These are phyloP conservation scores for Serendipita indica DNA, from an alignment of 768 basidiomycete species.

Conservation along the genomic window DNA sequence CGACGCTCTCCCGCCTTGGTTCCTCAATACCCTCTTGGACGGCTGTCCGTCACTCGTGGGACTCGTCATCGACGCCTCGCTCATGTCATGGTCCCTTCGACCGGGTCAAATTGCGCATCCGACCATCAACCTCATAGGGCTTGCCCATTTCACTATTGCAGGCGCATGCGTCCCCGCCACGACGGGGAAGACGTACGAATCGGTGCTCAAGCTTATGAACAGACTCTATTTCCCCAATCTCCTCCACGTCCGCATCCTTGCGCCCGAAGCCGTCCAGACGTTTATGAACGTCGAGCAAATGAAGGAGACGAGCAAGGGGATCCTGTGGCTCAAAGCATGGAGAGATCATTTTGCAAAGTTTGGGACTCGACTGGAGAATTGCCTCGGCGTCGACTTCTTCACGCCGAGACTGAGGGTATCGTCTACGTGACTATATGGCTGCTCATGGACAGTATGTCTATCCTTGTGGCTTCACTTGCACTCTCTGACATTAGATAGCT, in stretches of 20 bases:
- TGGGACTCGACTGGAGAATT: neutral
- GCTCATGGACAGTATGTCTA: too few species aligned
- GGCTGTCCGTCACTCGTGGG: neutral
- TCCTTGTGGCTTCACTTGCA: too few species aligned
- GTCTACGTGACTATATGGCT: too few species aligned
- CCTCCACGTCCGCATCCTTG: constrained; percentile 10
- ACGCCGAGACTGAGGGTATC: neutral
- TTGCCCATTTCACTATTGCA: constrained; percentile 2
- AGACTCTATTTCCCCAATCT: neutral
- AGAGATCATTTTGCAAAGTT: neutral
- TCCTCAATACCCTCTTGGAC: neutral
- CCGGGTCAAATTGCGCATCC: constrained; percentile 1
- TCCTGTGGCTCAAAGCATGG: constrained; percentile 5
- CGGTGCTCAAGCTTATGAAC: constrained; percentile 4
- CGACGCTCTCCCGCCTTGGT: neutral
- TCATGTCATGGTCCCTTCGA: neutral
- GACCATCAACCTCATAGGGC: neutral
- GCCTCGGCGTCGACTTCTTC: constrained; percentile 4
- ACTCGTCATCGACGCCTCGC: neutral
- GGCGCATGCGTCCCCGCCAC: neutral
- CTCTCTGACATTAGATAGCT: too few species aligned
- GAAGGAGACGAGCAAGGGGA: constrained; percentile 9
- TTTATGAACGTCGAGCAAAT: constrained; percentile 3
- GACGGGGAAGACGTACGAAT: constrained; percentile 1
- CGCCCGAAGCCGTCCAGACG: constrained; percentile 8